A percentile compares a stretch with the other conserved stretches of the same genome.
Evolutionary conservation across 2,329 filamentous ascomycete species (phyloP).

Genomic region (Hypoxylon sp.): DNA sequence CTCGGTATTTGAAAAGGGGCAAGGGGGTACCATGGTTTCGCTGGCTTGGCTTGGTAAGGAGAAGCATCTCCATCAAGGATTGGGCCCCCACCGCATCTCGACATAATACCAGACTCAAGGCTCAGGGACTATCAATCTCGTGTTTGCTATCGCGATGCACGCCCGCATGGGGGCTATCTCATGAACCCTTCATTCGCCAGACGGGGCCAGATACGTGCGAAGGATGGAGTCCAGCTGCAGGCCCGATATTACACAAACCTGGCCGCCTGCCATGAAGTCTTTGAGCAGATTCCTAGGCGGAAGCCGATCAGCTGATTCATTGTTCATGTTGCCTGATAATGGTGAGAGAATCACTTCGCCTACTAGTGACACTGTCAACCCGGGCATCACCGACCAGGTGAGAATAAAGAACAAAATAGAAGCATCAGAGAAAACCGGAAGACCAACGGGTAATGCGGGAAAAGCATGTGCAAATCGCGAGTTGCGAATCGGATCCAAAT

Average conservation of each 20-base stretch:
- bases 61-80: slow-evolving; percentile 10
- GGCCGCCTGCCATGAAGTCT: slow-evolving; percentile 9
- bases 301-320: slow-evolving; percentile 39
- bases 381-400: slow-evolving; percentile 29
- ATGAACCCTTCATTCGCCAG: slow-evolving; percentile 23
- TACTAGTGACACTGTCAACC: slow-evolving; percentile 10
- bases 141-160: slow-evolving; percentile 35
- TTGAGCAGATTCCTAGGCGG: slow-evolving; percentile 35
- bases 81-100: slow-evolving; percentile 15
- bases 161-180: slow-evolving; percentile 10
- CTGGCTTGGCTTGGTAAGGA: background rate
- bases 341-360: slow-evolving; percentile 28
- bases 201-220: slow-evolving; percentile 39
- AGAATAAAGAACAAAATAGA: background rate
- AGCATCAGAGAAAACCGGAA: slow-evolving; percentile 11
- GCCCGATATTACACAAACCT: slow-evolving; percentile 29
- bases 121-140: slow-evolving; percentile 13
- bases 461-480: slow-evolving; percentile 37
- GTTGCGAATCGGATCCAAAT: slow-evolving; percentile 39
- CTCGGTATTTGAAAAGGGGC: slow-evolving; percentile 20
- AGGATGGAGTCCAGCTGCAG: slow-evolving; percentile 35
- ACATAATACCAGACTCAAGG: slow-evolving; percentile 12
- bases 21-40: slow-evolving; percentile 15
- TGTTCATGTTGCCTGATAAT: slow-evolving; percentile 38
- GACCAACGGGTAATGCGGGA: slow-evolving; percentile 32